Conservation (phyloP, 108 stramenopile genomes). For the Cyclotella kingstonii region DNA sequence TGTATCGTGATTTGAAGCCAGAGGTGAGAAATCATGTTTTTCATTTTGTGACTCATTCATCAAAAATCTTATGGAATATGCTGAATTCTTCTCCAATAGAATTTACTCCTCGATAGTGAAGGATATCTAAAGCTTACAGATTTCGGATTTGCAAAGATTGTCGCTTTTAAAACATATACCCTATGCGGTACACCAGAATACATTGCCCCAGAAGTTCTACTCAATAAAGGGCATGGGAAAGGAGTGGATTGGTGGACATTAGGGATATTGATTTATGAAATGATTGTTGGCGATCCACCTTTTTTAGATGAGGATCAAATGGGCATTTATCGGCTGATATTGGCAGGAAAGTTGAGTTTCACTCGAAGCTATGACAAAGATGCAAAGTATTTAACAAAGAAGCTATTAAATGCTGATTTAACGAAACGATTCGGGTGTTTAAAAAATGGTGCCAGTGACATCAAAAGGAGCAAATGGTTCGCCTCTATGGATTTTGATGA, state of each 20-base stretch:
- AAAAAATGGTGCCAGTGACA: constrained; percentile 75
- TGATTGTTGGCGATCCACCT: constrained; percentile 88
- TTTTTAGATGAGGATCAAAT: constrained; percentile 85
- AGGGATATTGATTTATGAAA: constrained; percentile 82
- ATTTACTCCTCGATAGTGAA: constrained; percentile 61
- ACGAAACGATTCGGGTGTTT: constrained; percentile 82
- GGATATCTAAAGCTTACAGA: constrained; percentile 90
- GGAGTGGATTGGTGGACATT: constrained; percentile 94
- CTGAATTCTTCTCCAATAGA: constrained; percentile 15
- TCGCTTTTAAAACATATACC: constrained; percentile 80
- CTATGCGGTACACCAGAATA: constrained; percentile 97
- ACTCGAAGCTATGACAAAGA: constrained; percentile 67
- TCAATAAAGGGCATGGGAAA: constrained; percentile 91
- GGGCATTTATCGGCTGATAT: constrained; percentile 76
- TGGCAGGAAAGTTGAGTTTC: constrained; percentile 71
- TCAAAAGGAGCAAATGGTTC: constrained; percentile 77
- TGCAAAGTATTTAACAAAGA: constrained; percentile 79
- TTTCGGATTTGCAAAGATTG: constrained; percentile 67
- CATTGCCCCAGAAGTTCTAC: constrained; percentile 88
- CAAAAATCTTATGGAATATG: background rate
- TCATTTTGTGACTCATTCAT: background rate
- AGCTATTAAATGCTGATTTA: constrained; percentile 68
- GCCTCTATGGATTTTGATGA: constrained; percentile 58
- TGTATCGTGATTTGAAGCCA: constrained; percentile 94
- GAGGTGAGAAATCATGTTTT: too few relatives aligned